Conservation (phyloP, 2,329 filamentous ascomycete genomes). For the Harringtonia lauricola region DNA sequence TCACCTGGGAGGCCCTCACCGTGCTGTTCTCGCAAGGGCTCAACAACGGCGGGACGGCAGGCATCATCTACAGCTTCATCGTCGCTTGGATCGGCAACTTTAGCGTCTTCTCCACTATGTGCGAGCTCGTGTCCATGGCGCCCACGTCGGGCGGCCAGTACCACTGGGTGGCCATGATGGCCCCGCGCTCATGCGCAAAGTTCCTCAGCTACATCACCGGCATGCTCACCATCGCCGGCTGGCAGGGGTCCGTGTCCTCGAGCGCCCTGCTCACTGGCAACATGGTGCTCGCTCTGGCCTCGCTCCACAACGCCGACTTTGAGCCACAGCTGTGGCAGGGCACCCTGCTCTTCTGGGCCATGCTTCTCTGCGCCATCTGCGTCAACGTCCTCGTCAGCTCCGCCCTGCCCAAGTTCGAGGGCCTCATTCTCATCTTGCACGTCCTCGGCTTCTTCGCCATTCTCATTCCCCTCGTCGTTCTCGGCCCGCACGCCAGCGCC, state of each 20-base stretch:
- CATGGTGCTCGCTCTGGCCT: slow-evolving; percentile 31
- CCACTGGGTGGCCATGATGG: slow-evolving; percentile 45
- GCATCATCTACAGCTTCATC: slow-evolving; percentile 39
- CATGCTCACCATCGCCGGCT: slow-evolving; percentile 34
- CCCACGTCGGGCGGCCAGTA: slow-evolving; percentile 45
- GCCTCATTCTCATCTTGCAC: slow-evolving; percentile 24
- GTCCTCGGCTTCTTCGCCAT: slow-evolving; percentile 11
- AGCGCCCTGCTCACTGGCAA: slow-evolving; percentile 29
- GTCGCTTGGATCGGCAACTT: slow-evolving; percentile 32
- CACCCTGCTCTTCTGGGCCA: slow-evolving; percentile 34
- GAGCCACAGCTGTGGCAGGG: slow-evolving; percentile 30
- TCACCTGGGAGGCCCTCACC: slow-evolving; percentile 34
- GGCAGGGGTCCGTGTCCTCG: slow-evolving; percentile 25
- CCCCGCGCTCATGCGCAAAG: slow-evolving; percentile 32
- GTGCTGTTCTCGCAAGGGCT: slow-evolving; percentile 24
- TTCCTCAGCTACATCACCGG: slow-evolving; percentile 42
- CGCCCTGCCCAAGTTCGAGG: slow-evolving; percentile 36
- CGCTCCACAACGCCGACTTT: slow-evolving; percentile 27
- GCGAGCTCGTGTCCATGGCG: slow-evolving; percentile 32
- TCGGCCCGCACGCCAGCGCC: slow-evolving; percentile 10
- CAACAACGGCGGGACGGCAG: slow-evolving; percentile 37
- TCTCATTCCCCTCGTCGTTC: slow-evolving; percentile 12
- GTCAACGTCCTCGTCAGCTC: slow-evolving; percentile 35
- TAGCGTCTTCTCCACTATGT: slow-evolving; percentile 25
- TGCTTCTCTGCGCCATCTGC: slow-evolving; percentile 31